A percentile compares a stretch with the other conserved stretches of the same genome.
phyloP scores from a whole-genome alignment of 257 asterid genomes.

The Solanum virginianum region DNA sequence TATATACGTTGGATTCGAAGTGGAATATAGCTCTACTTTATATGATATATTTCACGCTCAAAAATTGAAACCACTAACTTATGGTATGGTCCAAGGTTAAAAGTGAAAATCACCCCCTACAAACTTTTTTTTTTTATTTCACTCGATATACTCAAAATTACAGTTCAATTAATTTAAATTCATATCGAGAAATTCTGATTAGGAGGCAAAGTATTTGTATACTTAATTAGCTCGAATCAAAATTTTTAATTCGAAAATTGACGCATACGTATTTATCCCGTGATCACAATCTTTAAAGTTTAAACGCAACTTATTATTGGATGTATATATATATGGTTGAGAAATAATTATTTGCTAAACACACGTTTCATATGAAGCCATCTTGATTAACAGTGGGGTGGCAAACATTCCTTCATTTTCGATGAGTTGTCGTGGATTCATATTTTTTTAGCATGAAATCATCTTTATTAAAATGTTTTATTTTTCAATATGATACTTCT shows the following conservation, averaged over 20 bases:
- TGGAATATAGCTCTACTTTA: slow-evolving; percentile 31
- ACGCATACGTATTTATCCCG: not conserved
- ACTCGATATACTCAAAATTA: not conserved
- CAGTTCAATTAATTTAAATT: not conserved
- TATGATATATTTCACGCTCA: slow-evolving; percentile 33
- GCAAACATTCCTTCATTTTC: too few relatives aligned
- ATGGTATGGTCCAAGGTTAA: slow-evolving; percentile 8
- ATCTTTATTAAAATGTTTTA: too few relatives aligned
- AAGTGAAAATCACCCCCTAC: slow-evolving; percentile 17
- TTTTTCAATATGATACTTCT: fast-evolving
- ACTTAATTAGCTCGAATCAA: not conserved
- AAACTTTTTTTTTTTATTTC: not conserved
- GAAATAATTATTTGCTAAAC: not conserved
- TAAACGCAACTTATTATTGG: not conserved
- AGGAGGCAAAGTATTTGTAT: fast-evolving
- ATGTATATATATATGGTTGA: not conserved
- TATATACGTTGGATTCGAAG: slow-evolving; percentile 12
- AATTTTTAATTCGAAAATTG: not conserved
- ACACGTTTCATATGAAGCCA: not conserved
- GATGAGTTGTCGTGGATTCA: too few relatives aligned
- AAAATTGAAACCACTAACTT: slow-evolving; percentile 25
- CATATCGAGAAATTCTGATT: not conserved
- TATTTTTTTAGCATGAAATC: fast-evolving
- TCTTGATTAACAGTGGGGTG: not conserved
- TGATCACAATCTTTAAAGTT: not conserved